These are phyloP conservation scores for Citrus unshiu DNA, from an alignment of 345 rosid genomes.

Conservation along the genomic window DNA sequence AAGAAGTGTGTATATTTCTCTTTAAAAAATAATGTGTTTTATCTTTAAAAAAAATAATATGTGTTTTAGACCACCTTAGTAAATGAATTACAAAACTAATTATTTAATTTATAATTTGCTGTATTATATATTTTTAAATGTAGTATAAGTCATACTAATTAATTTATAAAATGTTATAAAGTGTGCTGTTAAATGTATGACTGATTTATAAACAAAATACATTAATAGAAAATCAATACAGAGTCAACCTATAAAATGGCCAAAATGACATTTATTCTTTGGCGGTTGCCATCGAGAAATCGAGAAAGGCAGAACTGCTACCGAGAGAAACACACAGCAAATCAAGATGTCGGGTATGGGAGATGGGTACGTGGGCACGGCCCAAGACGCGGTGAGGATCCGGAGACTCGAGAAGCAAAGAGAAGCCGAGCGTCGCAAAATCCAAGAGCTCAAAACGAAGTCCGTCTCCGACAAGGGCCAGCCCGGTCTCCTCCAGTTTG, in stretches of 20 bases:
- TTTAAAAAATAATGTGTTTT: too few relatives aligned
- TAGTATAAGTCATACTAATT: too few relatives aligned
- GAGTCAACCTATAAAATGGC: neutral
- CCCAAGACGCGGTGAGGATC: constrained; percentile 98
- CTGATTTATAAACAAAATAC: too few relatives aligned
- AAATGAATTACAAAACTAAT: too few relatives aligned
- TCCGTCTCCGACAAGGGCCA: constrained; percentile 78
- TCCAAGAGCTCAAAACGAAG: constrained; percentile 89
- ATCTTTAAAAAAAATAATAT: too few relatives aligned
- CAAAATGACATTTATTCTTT: neutral
- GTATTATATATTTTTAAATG: too few relatives aligned
- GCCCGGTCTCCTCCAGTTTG: constrained; percentile 97
- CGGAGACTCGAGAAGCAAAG: constrained; percentile 98
- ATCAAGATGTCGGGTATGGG: constrained; percentile 95
- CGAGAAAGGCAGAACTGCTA: neutral
- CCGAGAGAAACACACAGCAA: neutral
- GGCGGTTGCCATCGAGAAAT: neutral
- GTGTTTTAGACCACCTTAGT: too few relatives aligned
- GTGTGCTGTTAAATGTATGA: too few relatives aligned
- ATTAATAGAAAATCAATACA: too few relatives aligned
- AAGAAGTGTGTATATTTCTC: too few relatives aligned
- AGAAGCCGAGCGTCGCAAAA: constrained; percentile 95
- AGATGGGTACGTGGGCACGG: constrained; percentile 97
- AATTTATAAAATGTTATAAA: too few relatives aligned
- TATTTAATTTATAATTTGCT: too few relatives aligned